phyloP scores from a whole-genome alignment of 1,284 basidiomycete species.

The Cutaneotrichosporon sp. region DNA sequence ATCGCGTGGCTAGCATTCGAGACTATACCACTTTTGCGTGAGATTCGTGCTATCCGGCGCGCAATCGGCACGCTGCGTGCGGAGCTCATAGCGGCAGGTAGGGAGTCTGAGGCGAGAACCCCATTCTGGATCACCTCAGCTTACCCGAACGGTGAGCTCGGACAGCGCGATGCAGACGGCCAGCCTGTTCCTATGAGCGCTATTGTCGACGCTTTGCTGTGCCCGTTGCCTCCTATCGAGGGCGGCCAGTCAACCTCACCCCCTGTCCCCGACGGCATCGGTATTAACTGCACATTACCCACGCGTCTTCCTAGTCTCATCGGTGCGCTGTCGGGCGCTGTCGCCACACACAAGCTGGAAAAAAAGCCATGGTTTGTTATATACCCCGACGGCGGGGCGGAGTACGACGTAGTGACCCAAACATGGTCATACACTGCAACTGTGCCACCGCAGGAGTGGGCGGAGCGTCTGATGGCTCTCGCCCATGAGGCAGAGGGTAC shows the following conservation, averaged over 20 bases:
- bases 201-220: constrained; percentile 47
- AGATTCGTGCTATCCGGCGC: constrained; percentile 61
- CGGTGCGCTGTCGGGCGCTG: constrained; percentile 28
- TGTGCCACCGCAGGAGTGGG: constrained; percentile 50
- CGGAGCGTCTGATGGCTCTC: constrained; percentile 45
- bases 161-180: constrained; percentile 41
- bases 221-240: constrained; percentile 1
- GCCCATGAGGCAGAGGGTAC: constrained; percentile 27
- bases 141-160: constrained; percentile 53
- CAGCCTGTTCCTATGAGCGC: constrained; percentile 46
- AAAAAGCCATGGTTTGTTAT: constrained; percentile 52
- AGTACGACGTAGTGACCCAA: constrained; percentile 54
- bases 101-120: constrained; percentile 6
- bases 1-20: constrained; percentile 71
- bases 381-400: constrained; percentile 67
- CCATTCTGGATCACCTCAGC: constrained; percentile 74
- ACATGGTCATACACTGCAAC: constrained; percentile 52
- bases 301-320: constrained; percentile 48
- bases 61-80: constrained; percentile 54
- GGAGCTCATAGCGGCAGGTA: constrained; percentile 20
- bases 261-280: constrained; percentile 54
- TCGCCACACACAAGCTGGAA: neutral
- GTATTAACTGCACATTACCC: constrained; percentile 65
- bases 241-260: neutral
- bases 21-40: constrained; percentile 65